Base-by-base conservation (phyloP, 371 early-diverging fungal species). In the Lichtheimia hyalospora region DNA sequence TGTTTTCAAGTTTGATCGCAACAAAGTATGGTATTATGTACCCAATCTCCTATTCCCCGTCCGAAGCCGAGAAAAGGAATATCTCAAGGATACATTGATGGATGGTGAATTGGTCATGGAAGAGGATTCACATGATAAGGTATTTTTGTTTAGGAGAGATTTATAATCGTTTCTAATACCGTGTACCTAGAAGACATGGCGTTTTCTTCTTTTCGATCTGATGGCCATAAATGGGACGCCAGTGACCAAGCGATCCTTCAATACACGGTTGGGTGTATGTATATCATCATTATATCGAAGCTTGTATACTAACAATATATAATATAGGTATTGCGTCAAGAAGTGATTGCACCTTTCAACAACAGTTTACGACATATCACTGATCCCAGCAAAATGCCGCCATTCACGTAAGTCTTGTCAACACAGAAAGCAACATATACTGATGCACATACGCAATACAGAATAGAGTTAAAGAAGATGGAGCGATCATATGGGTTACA, bases 81-180 rank as follows among this genome's bases (percentile, higher is more conserved):
- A 73, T 52, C 82, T 89, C 57, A 77, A 76, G 49, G 88, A 90
- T 42, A 93, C 93, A 0, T 55, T 93, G 27, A 70, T 93, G 66
- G 92, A 93, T 63, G 93, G 93, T 25, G 91, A 92, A 70, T 70
- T 93, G 34, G 83, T 91, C 5, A 54, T 84, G 14, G 90, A 89
- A 14, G 23, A 21, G 6, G 60, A 64, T 20, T 24, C 62, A 24
- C 48, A 44, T 23, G 52, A 57, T 39, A 64, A 41, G 55, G 60
- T 58, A 27, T 39, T 25, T 23, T 18, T 21, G 18, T 46, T 15
- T 6, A 18, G 24, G 48, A 23, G 27, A 18, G 18, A 16, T 46
- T 10, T 5, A n/a, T 46, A 8, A 16, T 46, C 1, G 46, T 46
- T 5, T 46, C 51, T 57, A 15, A 41, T 60, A 25, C 3, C 4